Evolutionary conservation across 2,329 filamentous ascomycete species (phyloP).

Genomic region (Cladosporium halotolerans): DNA sequence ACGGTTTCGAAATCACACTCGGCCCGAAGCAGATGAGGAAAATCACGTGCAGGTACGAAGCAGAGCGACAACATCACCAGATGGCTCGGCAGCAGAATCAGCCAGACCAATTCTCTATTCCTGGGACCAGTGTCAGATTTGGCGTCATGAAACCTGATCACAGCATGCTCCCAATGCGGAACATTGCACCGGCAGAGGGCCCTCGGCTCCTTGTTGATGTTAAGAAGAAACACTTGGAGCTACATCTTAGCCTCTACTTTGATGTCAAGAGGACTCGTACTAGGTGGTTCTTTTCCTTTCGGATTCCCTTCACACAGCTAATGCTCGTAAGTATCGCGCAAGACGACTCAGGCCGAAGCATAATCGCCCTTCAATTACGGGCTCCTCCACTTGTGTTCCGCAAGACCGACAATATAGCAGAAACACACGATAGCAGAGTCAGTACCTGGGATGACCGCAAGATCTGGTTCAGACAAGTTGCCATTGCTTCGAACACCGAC

Average conservation of each 20-base stretch:
- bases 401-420: slow-evolving; percentile 17
- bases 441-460: slow-evolving; percentile 50
- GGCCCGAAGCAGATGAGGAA: background rate
- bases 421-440: slow-evolving; percentile 37
- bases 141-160: slow-evolving; percentile 52
- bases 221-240: background rate
- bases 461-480: slow-evolving; percentile 59
- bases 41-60: background rate
- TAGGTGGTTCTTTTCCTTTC: slow-evolving; percentile 17
- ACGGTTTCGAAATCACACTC: slow-evolving; percentile 1
- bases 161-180: slow-evolving; percentile 56
- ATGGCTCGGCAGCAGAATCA: background rate
- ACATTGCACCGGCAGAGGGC: slow-evolving; percentile 24
- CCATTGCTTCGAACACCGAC: slow-evolving; percentile 45
- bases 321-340: slow-evolving; percentile 12
- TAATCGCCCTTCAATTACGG: slow-evolving; percentile 35
- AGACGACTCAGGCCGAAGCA: slow-evolving; percentile 17
- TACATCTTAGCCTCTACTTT: background rate
- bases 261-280: background rate
- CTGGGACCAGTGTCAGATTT: slow-evolving; percentile 36
- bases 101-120: background rate
- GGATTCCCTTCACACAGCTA: slow-evolving; percentile 21
- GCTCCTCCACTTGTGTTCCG: slow-evolving; percentile 26
- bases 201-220: no score
- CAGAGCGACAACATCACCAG: background rate